A percentile compares a stretch with the other conserved stretches of the same genome.
phyloP scores from a whole-genome alignment of 352 stramenopile genomes.

The Phytophthora sojae region DNA sequence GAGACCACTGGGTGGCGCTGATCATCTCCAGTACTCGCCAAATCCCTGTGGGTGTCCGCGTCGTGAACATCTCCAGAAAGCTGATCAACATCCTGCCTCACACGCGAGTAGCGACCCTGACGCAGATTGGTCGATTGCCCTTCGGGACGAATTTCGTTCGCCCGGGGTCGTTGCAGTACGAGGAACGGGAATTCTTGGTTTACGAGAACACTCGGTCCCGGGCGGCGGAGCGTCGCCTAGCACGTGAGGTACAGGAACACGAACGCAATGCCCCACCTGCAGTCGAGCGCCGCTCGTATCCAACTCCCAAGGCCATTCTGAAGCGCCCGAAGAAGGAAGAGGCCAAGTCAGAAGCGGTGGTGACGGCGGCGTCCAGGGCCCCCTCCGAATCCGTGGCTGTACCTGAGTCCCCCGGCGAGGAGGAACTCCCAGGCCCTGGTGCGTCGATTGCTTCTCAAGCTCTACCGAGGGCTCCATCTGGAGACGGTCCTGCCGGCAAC shows the following conservation, averaged over 20 bases:
- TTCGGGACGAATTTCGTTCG: constrained; percentile 7
- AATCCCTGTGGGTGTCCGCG: not conserved
- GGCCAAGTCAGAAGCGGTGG: not conserved
- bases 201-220: constrained; percentile 1
- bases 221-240: not conserved
- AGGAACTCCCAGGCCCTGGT: too few relatives aligned
- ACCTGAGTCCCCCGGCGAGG: too few relatives aligned
- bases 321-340: not conserved
- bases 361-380: too few relatives aligned
- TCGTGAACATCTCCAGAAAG: not conserved
- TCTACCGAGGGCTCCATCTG: too few relatives aligned
- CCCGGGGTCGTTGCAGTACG: not conserved
- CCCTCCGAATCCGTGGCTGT: too few relatives aligned
- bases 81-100: not conserved
- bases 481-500: too few relatives aligned
- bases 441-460: too few relatives aligned
- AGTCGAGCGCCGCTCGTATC: not conserved
- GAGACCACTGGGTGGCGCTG: not conserved
- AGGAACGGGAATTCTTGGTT: not conserved
- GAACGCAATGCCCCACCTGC: not conserved
- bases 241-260: not conserved
- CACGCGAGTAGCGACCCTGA: not conserved
- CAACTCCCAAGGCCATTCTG: not conserved
- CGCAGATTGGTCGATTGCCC: not conserved
- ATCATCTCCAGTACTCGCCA: not conserved